Conservation (phyloP, 78 protist genomes). For the Mastigamoeba balamuthi region DNA sequence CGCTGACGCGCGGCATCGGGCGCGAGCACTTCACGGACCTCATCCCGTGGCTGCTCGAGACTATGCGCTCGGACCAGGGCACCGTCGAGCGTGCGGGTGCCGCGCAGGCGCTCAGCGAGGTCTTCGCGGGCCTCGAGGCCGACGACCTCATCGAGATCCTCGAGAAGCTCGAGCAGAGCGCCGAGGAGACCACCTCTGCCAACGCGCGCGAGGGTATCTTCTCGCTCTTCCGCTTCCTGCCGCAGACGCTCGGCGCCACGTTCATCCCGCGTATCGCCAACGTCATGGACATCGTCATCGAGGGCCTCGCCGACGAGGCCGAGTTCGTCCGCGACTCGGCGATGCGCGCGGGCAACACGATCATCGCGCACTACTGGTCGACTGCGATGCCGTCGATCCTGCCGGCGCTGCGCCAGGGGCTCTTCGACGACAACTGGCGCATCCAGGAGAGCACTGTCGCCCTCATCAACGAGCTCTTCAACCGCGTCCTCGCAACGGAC, state of each 20-base stretch:
- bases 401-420: slow-evolving; percentile 64
- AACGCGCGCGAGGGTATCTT: slow-evolving; percentile 52
- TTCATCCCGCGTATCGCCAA: slow-evolving; percentile 33
- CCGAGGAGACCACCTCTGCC: too few species aligned
- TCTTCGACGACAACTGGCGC: slow-evolving; percentile 76
- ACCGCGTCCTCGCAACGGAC: slow-evolving; percentile 8
- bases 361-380: slow-evolving; percentile 47
- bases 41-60: slow-evolving; percentile 61
- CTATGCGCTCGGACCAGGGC: slow-evolving; percentile 29
- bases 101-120: slow-evolving; percentile 75
- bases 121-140: slow-evolving; percentile 43
- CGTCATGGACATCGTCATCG: slow-evolving; percentile 47
- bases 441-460: slow-evolving; percentile 67
- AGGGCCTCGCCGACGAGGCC: slow-evolving; percentile 70
- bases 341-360: slow-evolving; percentile 63
- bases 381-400: slow-evolving; percentile 54
- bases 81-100: slow-evolving; percentile 83
- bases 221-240: slow-evolving; percentile 35
- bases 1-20: slow-evolving; percentile 60
- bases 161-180: neutral
- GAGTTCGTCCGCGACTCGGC: slow-evolving; percentile 78
- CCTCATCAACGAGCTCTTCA: slow-evolving; percentile 76
- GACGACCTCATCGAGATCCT: neutral
- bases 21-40: slow-evolving; percentile 59
- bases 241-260: slow-evolving; percentile 43